Evolutionary conservation across 2,329 filamentous ascomycete species (phyloP).

Genomic region (Cordyceps militaris): DNA sequence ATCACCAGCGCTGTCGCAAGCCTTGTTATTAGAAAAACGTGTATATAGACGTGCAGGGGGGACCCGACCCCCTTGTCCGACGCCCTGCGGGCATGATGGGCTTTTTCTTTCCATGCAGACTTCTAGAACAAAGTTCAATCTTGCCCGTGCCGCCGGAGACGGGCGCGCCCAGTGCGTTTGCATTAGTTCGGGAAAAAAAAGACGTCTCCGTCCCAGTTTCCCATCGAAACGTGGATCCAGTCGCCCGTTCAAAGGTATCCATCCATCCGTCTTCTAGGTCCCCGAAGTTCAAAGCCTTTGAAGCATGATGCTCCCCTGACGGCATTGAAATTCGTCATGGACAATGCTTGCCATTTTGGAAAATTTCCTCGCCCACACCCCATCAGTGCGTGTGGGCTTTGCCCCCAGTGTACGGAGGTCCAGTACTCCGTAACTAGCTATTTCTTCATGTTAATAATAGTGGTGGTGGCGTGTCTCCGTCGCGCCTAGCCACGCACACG

Average conservation of each 20-base stretch:
- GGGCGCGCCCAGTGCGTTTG: not conserved
- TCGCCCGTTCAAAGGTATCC: not conserved
- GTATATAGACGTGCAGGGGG: constrained; percentile 1
- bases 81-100: not conserved
- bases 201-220: not conserved
- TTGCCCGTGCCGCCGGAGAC: not conserved
- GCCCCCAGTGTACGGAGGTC: no score
- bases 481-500: not conserved
- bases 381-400: not conserved
- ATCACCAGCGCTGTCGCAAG: not conserved
- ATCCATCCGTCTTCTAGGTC: not conserved
- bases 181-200: constrained; percentile 2
- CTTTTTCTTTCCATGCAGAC: constrained; percentile 4
- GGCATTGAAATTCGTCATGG: not conserved
- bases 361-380: not conserved
- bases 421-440: no score
- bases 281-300: no score
- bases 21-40: not conserved
- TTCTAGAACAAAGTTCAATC: constrained; percentile 6
- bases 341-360: not conserved
- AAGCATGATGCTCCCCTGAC: not conserved
- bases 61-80: not conserved
- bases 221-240: not conserved
- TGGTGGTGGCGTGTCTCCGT: constrained; percentile 1
- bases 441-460: not conserved